Percentiles rank a stretch among this genome's conserved stretches.
Conservation (phyloP, 495 filamentous ascomycete species). For the Durotheca rogersii region DNA sequence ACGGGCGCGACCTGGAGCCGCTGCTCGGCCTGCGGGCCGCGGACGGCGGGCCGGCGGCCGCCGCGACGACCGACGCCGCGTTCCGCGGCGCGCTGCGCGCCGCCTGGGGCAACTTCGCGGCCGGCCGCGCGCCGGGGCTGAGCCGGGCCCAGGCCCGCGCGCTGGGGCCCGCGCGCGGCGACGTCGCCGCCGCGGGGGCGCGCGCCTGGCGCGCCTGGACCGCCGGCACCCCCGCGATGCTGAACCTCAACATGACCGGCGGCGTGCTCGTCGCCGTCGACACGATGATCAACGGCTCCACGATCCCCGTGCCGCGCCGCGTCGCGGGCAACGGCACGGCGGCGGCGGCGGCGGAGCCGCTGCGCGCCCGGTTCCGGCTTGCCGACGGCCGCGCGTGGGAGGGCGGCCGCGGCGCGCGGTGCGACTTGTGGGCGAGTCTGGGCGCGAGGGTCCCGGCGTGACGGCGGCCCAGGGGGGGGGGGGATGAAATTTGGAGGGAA, state of each 20-base stretch:
- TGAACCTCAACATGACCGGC: conserved; percentile 57
- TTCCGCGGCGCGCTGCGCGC: conserved; percentile 36
- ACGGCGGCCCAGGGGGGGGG: too few relatives aligned
- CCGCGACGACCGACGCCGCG: conserved; percentile 22
- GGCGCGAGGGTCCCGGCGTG: conserved; percentile 32
- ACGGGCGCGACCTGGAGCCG: conserved; percentile 52
- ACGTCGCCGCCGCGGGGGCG: conserved; percentile 20
- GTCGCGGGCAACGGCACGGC: conserved; percentile 19
- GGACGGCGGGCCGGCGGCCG: not conserved
- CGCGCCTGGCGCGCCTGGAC: conserved; percentile 29
- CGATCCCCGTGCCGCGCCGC: conserved; percentile 24
- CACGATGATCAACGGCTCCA: not conserved
- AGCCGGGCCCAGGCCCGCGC: conserved; percentile 27
- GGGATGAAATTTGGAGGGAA: too few relatives aligned
- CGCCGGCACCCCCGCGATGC: too few relatives aligned
- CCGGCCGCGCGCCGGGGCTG: conserved; percentile 51
- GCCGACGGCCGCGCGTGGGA: conserved; percentile 58
- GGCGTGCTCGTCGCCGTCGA: conserved; percentile 33
- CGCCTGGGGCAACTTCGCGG: conserved; percentile 57
- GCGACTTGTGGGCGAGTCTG: conserved; percentile 57
- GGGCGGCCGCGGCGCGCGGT: conserved; percentile 54
- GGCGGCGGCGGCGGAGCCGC: conserved; percentile 43
- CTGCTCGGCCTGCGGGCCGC: conserved; percentile 22
- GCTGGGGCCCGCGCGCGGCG: too few relatives aligned
- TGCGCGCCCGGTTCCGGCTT: conserved; percentile 49